These are phyloP conservation scores for Ceratobasidium sp. DNA, from an alignment of 1,284 basidiomycete species.

Conservation along the genomic window DNA sequence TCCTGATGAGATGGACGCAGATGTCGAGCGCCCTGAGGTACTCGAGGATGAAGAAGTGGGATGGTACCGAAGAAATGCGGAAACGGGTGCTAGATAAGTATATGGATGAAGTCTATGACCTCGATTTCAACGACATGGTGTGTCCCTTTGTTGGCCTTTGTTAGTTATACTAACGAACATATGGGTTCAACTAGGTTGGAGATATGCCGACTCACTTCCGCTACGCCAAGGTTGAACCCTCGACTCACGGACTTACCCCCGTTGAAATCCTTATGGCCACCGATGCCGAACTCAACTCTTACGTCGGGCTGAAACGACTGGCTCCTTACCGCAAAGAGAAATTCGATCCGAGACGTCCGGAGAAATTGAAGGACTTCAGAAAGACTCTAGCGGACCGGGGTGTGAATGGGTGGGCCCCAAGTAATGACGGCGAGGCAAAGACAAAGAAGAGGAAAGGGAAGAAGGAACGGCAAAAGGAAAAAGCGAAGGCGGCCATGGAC, in stretches of 20 bases:
- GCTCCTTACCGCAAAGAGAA: slow-evolving; percentile 81
- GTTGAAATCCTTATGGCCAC: slow-evolving; percentile 92
- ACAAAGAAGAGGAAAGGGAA: slow-evolving; percentile 52
- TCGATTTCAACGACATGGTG: slow-evolving; percentile 97
- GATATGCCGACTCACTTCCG: slow-evolving; percentile 93
- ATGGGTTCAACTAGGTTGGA: slow-evolving; percentile 63
- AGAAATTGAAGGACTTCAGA: slow-evolving; percentile 74
- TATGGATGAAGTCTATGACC: slow-evolving; percentile 87
- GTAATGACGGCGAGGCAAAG: slow-evolving; percentile 48
- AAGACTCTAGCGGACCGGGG: slow-evolving; percentile 57
- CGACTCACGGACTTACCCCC: slow-evolving; percentile 78
- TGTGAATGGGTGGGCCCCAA: slow-evolving; percentile 47
- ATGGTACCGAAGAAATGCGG: slow-evolving; percentile 86
- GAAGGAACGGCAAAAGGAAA: slow-evolving; percentile 51
- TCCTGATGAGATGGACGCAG: slow-evolving; percentile 75
- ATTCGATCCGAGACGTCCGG: slow-evolving; percentile 53
- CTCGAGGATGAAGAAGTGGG: slow-evolving; percentile 61
- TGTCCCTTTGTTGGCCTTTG: slow-evolving; percentile 49
- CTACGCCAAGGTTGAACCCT: slow-evolving; percentile 76
- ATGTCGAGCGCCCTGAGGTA: slow-evolving; percentile 52
- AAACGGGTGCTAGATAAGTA: slow-evolving; percentile 82
- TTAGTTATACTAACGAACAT: background rate
- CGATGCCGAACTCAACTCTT: slow-evolving; percentile 91
- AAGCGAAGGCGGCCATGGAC: slow-evolving; percentile 41
- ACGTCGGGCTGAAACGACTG: slow-evolving; percentile 86